Base-by-base conservation (phyloP, 192 early-diverging fungal genomes). In the Hyaloraphidium curvatum region DNA sequence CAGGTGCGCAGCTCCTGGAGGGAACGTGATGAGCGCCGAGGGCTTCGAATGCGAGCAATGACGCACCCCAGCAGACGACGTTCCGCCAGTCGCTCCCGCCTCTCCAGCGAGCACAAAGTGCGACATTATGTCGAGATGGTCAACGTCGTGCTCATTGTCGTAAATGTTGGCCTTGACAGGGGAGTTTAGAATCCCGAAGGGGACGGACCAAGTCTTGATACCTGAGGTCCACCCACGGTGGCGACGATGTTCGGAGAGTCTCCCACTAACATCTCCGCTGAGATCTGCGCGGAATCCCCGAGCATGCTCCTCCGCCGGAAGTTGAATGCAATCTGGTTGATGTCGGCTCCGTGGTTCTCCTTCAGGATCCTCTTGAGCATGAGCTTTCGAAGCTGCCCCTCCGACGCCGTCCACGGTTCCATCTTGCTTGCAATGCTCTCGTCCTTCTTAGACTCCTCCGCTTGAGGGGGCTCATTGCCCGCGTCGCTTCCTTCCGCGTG, bases 121-220 rank as follows among this genome's bases (percentile, higher is more conserved):
- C 3, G 86, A 87, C 84, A 93, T 88, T 50, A 93, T 83, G 57
- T 93, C 87, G 58, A 93, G 68, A 53, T 93, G 89, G 58, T 90
- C 86, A 9, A 86, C 87, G 52, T 84, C 87, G 60, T 93, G 87
- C 59, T 87, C 86, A 62, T 93, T 93, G 57, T 93, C 89, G 59
- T 85, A 93, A 13, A 90, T 72, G 53, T 79, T 90, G 13, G 80
- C 77, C 77, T 84, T 63, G n/a, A n/a, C n/a, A n/a, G n/a, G n/a
- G n/a, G n/a, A n/a, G n/a, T n/a, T n/a, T n/a, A n/a, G 52, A 13
- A 13, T 7, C 11, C 4, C 2, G 37, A n/a, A n/a, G n/a, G n/a
- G n/a, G n/a, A n/a, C n/a, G n/a, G n/a, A n/a, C n/a, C n/a, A n/a
- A n/a, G n/a, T 5, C 4, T 0, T 3, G 4, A 27, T 50, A 50